phyloP scores from a whole-genome alignment of 306 rosid genomes.

The Castanea crenata region DNA sequence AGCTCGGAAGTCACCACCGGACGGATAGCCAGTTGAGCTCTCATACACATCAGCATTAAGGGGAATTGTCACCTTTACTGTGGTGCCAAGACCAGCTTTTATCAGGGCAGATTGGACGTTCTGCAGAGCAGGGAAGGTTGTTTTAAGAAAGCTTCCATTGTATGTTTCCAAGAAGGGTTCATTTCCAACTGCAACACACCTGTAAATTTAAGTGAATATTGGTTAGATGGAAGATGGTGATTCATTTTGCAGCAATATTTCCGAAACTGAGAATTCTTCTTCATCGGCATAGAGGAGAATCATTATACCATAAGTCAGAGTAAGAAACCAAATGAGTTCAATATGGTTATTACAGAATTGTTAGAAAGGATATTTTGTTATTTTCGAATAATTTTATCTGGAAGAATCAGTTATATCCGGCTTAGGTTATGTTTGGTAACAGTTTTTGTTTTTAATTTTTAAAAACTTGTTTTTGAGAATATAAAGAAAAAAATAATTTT shows the following conservation, averaged over 20 bases:
- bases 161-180: constrained; percentile 54
- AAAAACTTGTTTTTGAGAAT: too few relatives aligned
- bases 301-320: neutral
- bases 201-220: constrained; percentile 22
- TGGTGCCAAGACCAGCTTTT: constrained; percentile 44
- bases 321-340: neutral
- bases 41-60: constrained; percentile 48
- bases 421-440: too few relatives aligned
- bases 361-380: neutral
- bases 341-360: neutral
- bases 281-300: neutral
- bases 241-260: neutral
- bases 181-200: constrained; percentile 59
- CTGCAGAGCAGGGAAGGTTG: constrained; percentile 51
- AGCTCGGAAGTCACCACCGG: constrained; percentile 53
- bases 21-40: constrained; percentile 25
- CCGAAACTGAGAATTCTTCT: neutral
- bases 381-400: neutral
- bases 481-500: too few relatives aligned
- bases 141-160: constrained; percentile 47
- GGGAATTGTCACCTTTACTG: constrained; percentile 43
- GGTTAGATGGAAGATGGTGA: neutral
- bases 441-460: too few relatives aligned
- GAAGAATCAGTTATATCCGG: neutral
- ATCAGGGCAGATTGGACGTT: constrained; percentile 46